These are phyloP conservation scores for Setaria italica DNA, from an alignment of 202 grass and related monocot species.

Conservation along the genomic window DNA sequence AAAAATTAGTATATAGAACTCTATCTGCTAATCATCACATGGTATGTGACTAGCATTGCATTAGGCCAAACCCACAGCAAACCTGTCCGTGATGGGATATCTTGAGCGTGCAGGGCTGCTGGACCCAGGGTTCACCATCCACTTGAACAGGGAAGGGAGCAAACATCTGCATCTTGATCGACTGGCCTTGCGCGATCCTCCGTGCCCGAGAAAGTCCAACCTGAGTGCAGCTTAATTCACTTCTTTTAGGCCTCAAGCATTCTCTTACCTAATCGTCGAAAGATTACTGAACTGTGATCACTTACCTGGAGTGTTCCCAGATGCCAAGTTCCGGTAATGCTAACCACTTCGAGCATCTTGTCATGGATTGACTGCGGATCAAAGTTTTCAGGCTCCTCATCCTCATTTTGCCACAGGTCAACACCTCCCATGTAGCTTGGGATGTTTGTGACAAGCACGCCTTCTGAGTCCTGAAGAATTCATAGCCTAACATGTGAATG, in stretches of 20 bases:
- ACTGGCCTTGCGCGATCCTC: constrained; percentile 65
- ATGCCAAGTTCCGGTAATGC: constrained; percentile 61
- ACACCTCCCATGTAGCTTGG: constrained; percentile 98
- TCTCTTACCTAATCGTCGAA: neutral
- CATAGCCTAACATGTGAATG: neutral
- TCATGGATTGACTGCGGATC: constrained; percentile 69
- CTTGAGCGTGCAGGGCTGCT: constrained; percentile 57
- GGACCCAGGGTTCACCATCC: constrained; percentile 72
- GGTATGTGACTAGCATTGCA: neutral
- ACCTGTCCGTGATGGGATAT: constrained; percentile 77
- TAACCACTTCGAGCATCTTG: constrained; percentile 65
- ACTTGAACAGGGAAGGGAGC: constrained; percentile 67
- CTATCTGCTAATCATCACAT: neutral
- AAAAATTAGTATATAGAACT: neutral
- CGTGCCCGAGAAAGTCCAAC: constrained; percentile 70
- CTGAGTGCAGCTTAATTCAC: constrained; percentile 19
- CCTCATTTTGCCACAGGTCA: constrained; percentile 94
- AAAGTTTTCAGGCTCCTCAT: constrained; percentile 56
- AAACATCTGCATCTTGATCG: constrained; percentile 54
- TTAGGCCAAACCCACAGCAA: neutral
- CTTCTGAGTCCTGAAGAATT: constrained; percentile 72
- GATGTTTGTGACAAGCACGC: constrained; percentile 88
- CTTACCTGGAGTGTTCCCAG: constrained; percentile 66
- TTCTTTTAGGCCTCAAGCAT: neutral
- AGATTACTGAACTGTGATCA: neutral